A percentile compares a stretch with the other conserved stretches of the same genome.
These are phyloP conservation scores for Cytospora schulzeri DNA, from an alignment of 2,329 filamentous ascomycete genomes.

Conservation along the genomic window DNA sequence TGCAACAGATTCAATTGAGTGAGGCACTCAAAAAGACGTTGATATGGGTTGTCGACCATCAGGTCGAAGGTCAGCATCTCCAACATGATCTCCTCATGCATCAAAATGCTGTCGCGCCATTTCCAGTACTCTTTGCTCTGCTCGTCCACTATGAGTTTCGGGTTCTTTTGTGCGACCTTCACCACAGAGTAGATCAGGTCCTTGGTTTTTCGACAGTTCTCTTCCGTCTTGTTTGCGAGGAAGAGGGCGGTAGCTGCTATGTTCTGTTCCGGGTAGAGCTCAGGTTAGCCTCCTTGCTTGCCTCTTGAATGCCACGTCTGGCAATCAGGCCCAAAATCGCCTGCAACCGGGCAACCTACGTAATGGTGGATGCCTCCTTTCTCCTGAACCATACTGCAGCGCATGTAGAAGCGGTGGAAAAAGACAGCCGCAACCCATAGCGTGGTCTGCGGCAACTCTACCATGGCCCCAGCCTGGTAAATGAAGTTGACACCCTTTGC, in stretches of 20 bases:
- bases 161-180: slow-evolving; percentile 92
- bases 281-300: slow-evolving; percentile 1
- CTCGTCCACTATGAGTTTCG: slow-evolving; percentile 87
- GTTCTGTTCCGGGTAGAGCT: slow-evolving; percentile 49
- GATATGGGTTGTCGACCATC: slow-evolving; percentile 85
- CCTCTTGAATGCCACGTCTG: not conserved
- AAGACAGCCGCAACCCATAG: slow-evolving; percentile 91
- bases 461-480: slow-evolving; percentile 86
- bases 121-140: slow-evolving; percentile 98
- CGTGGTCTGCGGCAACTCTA: slow-evolving; percentile 90
- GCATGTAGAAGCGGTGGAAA: slow-evolving; percentile 96
- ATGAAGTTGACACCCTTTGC: slow-evolving; percentile 97
- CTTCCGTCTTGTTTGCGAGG: slow-evolving; percentile 94
- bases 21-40: slow-evolving; percentile 79
- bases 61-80: slow-evolving; percentile 94
- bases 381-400: slow-evolving; percentile 75
- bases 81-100: slow-evolving; percentile 89
- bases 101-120: slow-evolving; percentile 92
- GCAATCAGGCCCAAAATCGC: not conserved
- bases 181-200: slow-evolving; percentile 93
- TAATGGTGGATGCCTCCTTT: slow-evolving; percentile 86
- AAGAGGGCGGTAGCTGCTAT: slow-evolving; percentile 91
- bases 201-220: slow-evolving; percentile 94
- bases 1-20: slow-evolving; percentile 72
- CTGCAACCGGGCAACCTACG: slow-evolving; percentile 52